Percentiles rank a stretch among this genome's conserved stretches.
Evolutionary conservation across 2,329 filamentous ascomycete genomes (phyloP).

Genomic region (Raffaelea arxii): DNA sequence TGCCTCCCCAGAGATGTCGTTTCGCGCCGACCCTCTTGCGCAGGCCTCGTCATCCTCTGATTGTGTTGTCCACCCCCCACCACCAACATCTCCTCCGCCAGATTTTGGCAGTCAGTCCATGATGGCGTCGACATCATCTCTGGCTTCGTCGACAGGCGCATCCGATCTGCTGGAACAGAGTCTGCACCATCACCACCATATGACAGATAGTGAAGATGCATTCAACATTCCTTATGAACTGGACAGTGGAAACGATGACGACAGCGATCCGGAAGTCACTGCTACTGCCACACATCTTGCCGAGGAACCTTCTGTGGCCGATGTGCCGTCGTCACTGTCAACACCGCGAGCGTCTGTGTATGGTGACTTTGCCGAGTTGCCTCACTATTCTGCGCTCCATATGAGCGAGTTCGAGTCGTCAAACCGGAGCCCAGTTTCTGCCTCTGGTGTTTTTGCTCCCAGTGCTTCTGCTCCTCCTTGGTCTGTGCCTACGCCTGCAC

Average conservation of each 20-base stretch:
- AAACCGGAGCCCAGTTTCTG: too few relatives aligned
- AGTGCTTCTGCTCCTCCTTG: too few relatives aligned
- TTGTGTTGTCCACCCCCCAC: too few relatives aligned
- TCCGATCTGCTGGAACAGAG: slow-evolving; percentile 22
- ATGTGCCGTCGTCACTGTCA: slow-evolving; percentile 24
- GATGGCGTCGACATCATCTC: neutral
- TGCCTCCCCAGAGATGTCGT: neutral
- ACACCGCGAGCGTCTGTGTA: slow-evolving; percentile 46
- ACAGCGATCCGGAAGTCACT: neutral
- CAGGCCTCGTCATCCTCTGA: neutral
- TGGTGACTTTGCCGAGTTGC: slow-evolving; percentile 5
- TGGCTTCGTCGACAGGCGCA: slow-evolving; percentile 9
- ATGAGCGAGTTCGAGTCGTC: too few relatives aligned
- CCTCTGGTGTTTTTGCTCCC: too few relatives aligned
- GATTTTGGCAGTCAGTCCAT: neutral
- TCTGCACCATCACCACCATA: slow-evolving; percentile 21
- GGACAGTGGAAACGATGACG: slow-evolving; percentile 23
- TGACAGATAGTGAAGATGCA: slow-evolving; percentile 45
- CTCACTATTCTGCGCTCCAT: neutral
- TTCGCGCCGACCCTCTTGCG: slow-evolving; percentile 5
- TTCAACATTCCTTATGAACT: slow-evolving; percentile 47
- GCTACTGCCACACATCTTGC: too few relatives aligned
- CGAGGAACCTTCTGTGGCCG: too few relatives aligned
- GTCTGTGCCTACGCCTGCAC: too few relatives aligned
- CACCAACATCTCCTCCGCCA: too few relatives aligned